Evolutionary conservation across 345 rosid genomes (phyloP).

Genomic region (Cardiospermum halicacabum): DNA sequence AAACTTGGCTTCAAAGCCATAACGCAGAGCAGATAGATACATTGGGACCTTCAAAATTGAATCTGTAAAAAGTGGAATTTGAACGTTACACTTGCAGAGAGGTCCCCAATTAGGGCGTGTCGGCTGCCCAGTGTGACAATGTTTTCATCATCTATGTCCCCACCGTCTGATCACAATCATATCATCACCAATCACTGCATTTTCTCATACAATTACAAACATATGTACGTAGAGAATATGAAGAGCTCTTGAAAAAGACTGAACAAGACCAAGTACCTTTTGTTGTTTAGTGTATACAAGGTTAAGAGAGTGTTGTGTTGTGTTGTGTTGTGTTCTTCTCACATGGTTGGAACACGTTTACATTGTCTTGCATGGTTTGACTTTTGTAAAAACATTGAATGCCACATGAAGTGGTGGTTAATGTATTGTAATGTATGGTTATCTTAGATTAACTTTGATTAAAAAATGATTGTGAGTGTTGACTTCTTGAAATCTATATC

Average conservation of each 20-base stretch:
- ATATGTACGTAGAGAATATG: background rate
- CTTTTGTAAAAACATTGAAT: too few relatives aligned
- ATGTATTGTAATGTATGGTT: too few relatives aligned
- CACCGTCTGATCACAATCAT: background rate
- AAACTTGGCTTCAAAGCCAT: conserved; percentile 50
- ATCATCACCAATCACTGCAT: too few relatives aligned
- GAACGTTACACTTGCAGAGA: conserved; percentile 15
- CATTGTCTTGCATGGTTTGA: too few relatives aligned
- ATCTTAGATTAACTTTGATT: too few relatives aligned
- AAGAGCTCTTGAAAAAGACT: background rate
- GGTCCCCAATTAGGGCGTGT: conserved; percentile 37
- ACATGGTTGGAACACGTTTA: too few relatives aligned
- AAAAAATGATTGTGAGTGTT: too few relatives aligned
- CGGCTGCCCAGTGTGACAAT: conserved; percentile 31
- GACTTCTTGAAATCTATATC: too few relatives aligned
- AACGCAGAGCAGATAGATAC: conserved; percentile 3
- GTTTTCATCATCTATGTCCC: conserved; percentile 7
- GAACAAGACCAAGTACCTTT: conserved; percentile 1
- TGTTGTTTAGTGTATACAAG: background rate
- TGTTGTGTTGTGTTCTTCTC: too few relatives aligned
- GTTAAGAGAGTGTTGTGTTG: too few relatives aligned
- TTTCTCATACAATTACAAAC: too few relatives aligned
- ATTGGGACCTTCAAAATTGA: background rate
- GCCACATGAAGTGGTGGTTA: too few relatives aligned
- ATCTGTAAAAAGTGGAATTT: conserved; percentile 23